Evolutionary conservation across 805 yeast genomes (phyloP).

Genomic region (Kuraishia floccosa): DNA sequence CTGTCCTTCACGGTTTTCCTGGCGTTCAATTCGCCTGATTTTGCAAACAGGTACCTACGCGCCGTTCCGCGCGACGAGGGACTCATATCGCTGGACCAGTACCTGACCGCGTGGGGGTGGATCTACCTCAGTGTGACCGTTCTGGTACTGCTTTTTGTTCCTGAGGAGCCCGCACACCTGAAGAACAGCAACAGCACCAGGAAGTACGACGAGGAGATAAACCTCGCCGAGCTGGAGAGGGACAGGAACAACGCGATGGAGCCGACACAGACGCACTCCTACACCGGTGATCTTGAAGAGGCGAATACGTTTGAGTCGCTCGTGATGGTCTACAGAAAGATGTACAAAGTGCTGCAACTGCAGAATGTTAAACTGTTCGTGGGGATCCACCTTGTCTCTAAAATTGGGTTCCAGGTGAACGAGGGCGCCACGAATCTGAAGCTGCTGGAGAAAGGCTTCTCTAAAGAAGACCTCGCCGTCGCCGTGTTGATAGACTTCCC

Average conservation of each 20-base stretch:
- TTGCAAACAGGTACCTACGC: conserved; percentile 79
- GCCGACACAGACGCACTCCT: conserved; percentile 14
- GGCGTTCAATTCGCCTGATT: conserved; percentile 85
- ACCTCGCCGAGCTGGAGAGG: conserved; percentile 10
- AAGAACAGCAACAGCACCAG: conserved; percentile 2
- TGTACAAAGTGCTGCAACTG: conserved; percentile 58
- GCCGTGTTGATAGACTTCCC: conserved; percentile 94
- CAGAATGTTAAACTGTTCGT: conserved; percentile 68
- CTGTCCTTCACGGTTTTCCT: conserved; percentile 83
- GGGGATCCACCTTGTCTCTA: conserved; percentile 64
- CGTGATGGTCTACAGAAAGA: conserved; percentile 37
- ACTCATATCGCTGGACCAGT: conserved; percentile 59
- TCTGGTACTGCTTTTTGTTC: conserved; percentile 43
- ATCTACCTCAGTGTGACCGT: conserved; percentile 58
- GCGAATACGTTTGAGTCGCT: conserved; percentile 5
- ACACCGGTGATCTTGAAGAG: conserved; percentile 1
- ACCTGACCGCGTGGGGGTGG: conserved; percentile 71
- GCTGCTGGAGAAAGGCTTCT: conserved; percentile 79
- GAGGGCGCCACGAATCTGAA: conserved; percentile 94
- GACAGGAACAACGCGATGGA: conserved; percentile 7
- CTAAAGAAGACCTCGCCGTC: conserved; percentile 87
- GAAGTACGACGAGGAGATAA: conserved; percentile 10
- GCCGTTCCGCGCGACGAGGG: conserved; percentile 50
- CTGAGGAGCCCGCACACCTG: conserved; percentile 59
- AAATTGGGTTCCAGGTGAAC: conserved; percentile 90